These are phyloP conservation scores for Capsaspora owczarzaki DNA, from an alignment of 78 protist species.

Conservation along the genomic window DNA sequence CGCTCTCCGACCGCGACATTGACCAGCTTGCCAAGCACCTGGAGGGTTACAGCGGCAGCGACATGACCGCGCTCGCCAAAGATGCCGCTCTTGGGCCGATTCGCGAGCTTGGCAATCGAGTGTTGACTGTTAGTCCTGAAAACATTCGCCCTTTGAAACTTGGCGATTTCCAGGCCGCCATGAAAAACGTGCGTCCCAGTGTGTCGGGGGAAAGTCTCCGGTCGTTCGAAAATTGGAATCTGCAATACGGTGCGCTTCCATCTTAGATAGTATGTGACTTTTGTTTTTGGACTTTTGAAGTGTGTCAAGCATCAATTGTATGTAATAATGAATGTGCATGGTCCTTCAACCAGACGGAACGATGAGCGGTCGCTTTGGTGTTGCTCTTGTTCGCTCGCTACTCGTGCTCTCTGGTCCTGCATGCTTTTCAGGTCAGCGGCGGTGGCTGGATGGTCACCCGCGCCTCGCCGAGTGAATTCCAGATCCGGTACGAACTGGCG, in stretches of 20 bases:
- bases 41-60: slow-evolving; percentile 1
- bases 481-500: neutral
- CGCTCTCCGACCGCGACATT: neutral
- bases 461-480: neutral
- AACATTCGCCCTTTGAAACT: neutral
- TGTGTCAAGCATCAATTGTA: too few relatives aligned
- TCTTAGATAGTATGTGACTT: too few relatives aligned
- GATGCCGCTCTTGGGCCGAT: slow-evolving; percentile 5
- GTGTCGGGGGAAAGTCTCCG: neutral
- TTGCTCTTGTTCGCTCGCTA: too few relatives aligned
- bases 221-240: neutral
- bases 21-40: neutral
- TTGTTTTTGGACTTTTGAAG: too few relatives aligned
- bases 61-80: neutral
- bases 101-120: neutral
- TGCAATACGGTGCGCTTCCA: too few relatives aligned
- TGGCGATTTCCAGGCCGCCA: neutral
- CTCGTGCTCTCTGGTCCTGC: too few relatives aligned
- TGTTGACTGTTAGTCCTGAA: neutral
- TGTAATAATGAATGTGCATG: too few relatives aligned
- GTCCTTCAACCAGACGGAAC: too few relatives aligned
- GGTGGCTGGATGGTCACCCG: neutral
- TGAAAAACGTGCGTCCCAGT: neutral
- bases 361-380: too few relatives aligned
- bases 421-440: too few relatives aligned